Evolutionary conservation across 768 basidiomycete genomes (phyloP).

Genomic region (Pulveroboletus frians): DNA sequence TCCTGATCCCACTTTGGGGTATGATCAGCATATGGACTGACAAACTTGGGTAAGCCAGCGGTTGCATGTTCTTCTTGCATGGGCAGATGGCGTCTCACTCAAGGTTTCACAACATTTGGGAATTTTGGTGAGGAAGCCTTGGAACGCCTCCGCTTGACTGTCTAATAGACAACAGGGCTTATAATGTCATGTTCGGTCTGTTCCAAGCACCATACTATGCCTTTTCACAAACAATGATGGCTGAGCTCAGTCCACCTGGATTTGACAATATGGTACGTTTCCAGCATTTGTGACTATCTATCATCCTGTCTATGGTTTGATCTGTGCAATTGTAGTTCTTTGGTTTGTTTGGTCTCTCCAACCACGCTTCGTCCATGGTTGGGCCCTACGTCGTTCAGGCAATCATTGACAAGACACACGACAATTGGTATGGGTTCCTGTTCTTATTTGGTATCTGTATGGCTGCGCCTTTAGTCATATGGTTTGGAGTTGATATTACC

Average conservation of each 20-base stretch:
- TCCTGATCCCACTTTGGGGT: constrained; percentile 80
- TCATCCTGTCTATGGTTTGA: neutral
- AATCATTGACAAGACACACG: constrained; percentile 65
- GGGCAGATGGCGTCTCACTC: neutral
- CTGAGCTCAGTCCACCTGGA: constrained; percentile 80
- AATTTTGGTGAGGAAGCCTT: constrained; percentile 61
- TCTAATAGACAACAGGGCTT: constrained; percentile 45
- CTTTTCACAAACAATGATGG: constrained; percentile 84
- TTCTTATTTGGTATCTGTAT: constrained; percentile 74
- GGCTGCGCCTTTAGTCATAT: constrained; percentile 66
- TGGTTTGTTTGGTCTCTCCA: constrained; percentile 79
- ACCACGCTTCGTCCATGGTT: constrained; percentile 81
- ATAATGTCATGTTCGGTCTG: constrained; percentile 73
- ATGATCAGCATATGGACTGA: constrained; percentile 82
- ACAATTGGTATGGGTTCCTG: constrained; percentile 82
- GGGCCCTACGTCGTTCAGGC: constrained; percentile 83
- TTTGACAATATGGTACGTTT: constrained; percentile 69
- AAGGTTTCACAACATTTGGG: constrained; percentile 78
- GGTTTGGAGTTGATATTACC: constrained; percentile 21
- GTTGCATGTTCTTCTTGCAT: neutral
- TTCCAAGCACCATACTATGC: constrained; percentile 89
- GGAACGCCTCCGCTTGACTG: neutral
- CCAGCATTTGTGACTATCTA: neutral
- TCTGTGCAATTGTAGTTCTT: constrained; percentile 54
- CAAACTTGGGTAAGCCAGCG: constrained; percentile 54